These are phyloP conservation scores for Lactarius akahatsu DNA, from an alignment of 768 basidiomycete species.

Conservation along the genomic window DNA sequence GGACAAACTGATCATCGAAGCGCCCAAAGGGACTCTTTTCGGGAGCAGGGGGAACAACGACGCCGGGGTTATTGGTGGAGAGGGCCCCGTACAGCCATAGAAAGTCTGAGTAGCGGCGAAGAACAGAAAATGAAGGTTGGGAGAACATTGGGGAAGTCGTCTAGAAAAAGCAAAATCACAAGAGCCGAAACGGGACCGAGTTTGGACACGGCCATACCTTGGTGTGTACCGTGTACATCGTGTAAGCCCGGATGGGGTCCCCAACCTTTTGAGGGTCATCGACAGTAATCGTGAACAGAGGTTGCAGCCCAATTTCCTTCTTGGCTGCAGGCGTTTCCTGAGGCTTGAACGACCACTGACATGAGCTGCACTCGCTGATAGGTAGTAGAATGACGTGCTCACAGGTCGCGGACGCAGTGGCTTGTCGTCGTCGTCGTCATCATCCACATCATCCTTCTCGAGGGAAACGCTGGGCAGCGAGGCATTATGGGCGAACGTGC, in stretches of 20 bases:
- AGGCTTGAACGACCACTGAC: slow-evolving; percentile 2
- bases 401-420: slow-evolving; percentile 31
- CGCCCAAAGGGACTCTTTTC: slow-evolving; percentile 94
- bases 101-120: slow-evolving; percentile 97
- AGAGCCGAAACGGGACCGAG: background rate
- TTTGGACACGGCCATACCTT: slow-evolving; percentile 47
- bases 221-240: slow-evolving; percentile 96
- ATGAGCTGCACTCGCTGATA: slow-evolving; percentile 8
- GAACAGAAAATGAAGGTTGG: slow-evolving; percentile 85
- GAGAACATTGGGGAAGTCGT: slow-evolving; percentile 84
- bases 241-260: slow-evolving; percentile 91
- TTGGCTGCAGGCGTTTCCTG: slow-evolving; percentile 28
- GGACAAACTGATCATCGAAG: slow-evolving; percentile 90
- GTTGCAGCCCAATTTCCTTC: slow-evolving; percentile 51
- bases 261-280: slow-evolving; percentile 97
- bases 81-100: slow-evolving; percentile 94
- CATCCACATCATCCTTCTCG: slow-evolving; percentile 28
- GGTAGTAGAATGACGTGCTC: slow-evolving; percentile 30
- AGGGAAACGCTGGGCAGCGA: slow-evolving; percentile 23
- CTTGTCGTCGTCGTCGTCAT: slow-evolving; percentile 39
- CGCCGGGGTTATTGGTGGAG: slow-evolving; percentile 89
- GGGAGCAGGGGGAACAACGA: slow-evolving; percentile 94
- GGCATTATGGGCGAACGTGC: slow-evolving; percentile 34
- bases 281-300: slow-evolving; percentile 84
- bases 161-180: slow-evolving; percentile 37